Base-by-base conservation (phyloP, 345 rosid genomes). In the Melastoma malabathricum region DNA sequence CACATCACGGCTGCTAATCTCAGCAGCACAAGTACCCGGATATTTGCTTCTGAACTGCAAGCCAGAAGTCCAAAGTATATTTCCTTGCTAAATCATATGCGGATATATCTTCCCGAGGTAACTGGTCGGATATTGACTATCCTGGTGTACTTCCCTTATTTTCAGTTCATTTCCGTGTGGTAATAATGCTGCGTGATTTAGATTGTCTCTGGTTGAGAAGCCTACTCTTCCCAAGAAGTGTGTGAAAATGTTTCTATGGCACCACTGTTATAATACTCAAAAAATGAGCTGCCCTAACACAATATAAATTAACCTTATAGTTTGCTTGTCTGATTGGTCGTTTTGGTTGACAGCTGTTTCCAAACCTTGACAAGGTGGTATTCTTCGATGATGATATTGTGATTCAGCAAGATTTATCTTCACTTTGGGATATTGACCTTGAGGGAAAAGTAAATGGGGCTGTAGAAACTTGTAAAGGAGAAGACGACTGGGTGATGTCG, bases 11-110 rank as follows among this genome's bases (percentile, higher is more conserved):
- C 95, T 48, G 75, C 89, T 47, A 85, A 93, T 73, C 90, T 93
- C 63, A 65, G 79, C 19, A 76, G 79, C 54, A 88, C 84, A 45
- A 81, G 84, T 68, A 97, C 99, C 47, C 75, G 87, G 48, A 80
- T 64, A 56, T 93, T 93, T 72, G 99, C 99, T 64, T 88, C 99
- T 18, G 88, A 83, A 62, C 74, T 93, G 75, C 95, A 83, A 75
- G 80, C 97, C 63, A 76, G 99, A 79, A 93, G 97, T 78, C 97
- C 99, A 0, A 93, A 93, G 67, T 93, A 93, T 78, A 93, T 93
- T 72, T 93, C 99, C 46, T 73, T 93, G 68, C 97, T 93, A 70
- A 93, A 93, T 73, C 99, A 93, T 72, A 81, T 93, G 41, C 84
- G 99, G 54, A 93, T 93, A 74, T 93, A 93, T 70, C 60, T 93